Conservation (phyloP, 345 rosid species). For the Arabidopsis thaliana region DNA sequence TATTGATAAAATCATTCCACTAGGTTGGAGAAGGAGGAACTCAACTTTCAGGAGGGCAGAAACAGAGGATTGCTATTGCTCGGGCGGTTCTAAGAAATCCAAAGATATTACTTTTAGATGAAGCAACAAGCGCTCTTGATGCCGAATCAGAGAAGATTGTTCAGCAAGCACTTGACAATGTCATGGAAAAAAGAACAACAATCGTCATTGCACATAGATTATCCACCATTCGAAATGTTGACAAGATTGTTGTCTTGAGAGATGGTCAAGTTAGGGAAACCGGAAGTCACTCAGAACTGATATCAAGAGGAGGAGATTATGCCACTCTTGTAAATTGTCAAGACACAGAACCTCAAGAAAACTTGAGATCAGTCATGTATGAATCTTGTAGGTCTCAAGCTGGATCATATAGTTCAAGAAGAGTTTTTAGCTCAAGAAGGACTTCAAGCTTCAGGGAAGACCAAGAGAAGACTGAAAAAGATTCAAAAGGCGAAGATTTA, state of each 20-base stretch:
- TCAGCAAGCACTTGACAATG: conserved; percentile 71
- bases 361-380: conserved; percentile 47
- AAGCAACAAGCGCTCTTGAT: conserved; percentile 94
- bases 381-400: conserved; percentile 54
- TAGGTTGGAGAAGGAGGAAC: conserved; percentile 97
- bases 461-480: conserved; percentile 34
- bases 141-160: conserved; percentile 76
- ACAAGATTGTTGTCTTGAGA: conserved; percentile 71
- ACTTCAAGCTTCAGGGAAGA: conserved; percentile 45
- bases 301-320: conserved; percentile 71
- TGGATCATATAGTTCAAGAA: conserved; percentile 37
- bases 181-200: conserved; percentile 69
- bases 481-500: conserved; percentile 25
- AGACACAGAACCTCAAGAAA: conserved; percentile 48
- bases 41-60: conserved; percentile 96
- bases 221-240: conserved; percentile 71
- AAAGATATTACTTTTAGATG: conserved; percentile 77
- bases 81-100: conserved; percentile 86
- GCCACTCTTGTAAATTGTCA: conserved; percentile 64
- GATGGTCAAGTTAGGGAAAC: conserved; percentile 70
- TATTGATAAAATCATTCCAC: not conserved
- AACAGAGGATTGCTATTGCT: conserved; percentile 89
- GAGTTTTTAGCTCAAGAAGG: conserved; percentile 34
- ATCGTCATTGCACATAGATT: conserved; percentile 75
- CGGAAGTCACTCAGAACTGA: conserved; percentile 71